Conservation (phyloP, 495 filamentous ascomycete genomes). For the Tuber calosporum region DNA sequence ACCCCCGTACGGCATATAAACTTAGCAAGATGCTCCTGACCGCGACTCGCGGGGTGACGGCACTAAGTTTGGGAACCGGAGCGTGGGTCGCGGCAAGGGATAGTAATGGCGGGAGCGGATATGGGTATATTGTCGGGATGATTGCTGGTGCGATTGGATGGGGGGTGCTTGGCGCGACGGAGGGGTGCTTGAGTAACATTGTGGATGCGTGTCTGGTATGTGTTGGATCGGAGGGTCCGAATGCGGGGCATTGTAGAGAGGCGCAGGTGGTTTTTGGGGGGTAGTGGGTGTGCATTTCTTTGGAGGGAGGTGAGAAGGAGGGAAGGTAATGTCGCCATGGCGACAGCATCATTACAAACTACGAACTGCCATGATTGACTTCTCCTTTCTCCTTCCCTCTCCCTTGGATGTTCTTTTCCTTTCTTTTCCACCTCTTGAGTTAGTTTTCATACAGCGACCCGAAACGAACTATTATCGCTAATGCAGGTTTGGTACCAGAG, state of each 20-base stretch:
- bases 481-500: conserved; percentile 9
- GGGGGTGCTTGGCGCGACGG: conserved; percentile 90
- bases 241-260: conserved; percentile 48
- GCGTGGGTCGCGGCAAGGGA: conserved; percentile 89
- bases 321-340: background rate
- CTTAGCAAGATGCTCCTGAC: conserved; percentile 87
- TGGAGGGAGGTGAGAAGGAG: background rate
- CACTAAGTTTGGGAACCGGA: conserved; percentile 81
- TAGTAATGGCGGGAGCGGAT: conserved; percentile 69
- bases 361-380: conserved; percentile 3
- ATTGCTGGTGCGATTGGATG: conserved; percentile 90
- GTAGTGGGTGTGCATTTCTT: conserved; percentile 24
- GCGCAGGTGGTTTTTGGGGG: conserved; percentile 56
- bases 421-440: conserved; percentile 6
- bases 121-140: conserved; percentile 89
- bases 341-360: conserved; percentile 7
- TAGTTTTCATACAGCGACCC: conserved; percentile 15
- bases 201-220: conserved; percentile 88
- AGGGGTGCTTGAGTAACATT: conserved; percentile 83
- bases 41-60: conserved; percentile 82
- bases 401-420: conserved; percentile 22
- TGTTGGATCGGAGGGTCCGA: conserved; percentile 78
- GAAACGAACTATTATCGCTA: background rate
- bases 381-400: conserved; percentile 1
- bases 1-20: conserved; percentile 57